These are phyloP conservation scores for Pseudozyma pruni DNA, from an alignment of 1,284 basidiomycete species.

Conservation along the genomic window DNA sequence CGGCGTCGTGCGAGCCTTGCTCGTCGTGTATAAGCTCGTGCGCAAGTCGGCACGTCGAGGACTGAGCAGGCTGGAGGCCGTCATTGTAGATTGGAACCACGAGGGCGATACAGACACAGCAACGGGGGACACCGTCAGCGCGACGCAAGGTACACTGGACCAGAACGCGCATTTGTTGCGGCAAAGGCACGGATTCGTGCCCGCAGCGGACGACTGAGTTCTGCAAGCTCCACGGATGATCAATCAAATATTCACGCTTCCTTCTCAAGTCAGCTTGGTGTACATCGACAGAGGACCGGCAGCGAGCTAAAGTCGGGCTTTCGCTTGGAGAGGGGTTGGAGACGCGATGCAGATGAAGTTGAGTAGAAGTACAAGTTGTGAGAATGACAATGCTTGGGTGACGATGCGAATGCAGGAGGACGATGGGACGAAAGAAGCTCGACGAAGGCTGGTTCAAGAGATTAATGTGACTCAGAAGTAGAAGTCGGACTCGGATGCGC, in stretches of 20 bases:
- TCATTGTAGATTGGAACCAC: slow-evolving; percentile 50
- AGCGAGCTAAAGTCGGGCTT: too few relatives aligned
- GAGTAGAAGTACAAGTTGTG: slow-evolving; percentile 30
- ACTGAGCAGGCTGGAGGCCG: slow-evolving; percentile 42
- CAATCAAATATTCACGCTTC: too few relatives aligned
- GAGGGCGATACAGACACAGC: slow-evolving; percentile 40
- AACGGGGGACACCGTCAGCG: not conserved
- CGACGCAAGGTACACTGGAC: not conserved
- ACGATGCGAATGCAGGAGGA: not conserved
- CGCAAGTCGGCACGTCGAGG: slow-evolving; percentile 23
- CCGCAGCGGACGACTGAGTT: slow-evolving; percentile 5
- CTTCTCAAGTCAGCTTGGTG: too few relatives aligned
- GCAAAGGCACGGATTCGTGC: slow-evolving; percentile 14
- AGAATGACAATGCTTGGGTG: not conserved
- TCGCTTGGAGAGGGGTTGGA: too few relatives aligned
- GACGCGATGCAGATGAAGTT: slow-evolving; percentile 20
- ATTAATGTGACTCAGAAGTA: too few relatives aligned
- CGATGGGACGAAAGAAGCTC: slow-evolving; percentile 1
- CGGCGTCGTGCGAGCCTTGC: slow-evolving; percentile 44
- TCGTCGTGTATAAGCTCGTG: slow-evolving; percentile 44
- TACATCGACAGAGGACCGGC: too few relatives aligned
- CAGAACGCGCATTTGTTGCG: not conserved
- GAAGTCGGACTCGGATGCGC: slow-evolving; percentile 10
- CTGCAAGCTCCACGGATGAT: too few relatives aligned
- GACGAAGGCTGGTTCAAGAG: too few relatives aligned